phyloP scores from a whole-genome alignment of 2,329 filamentous ascomycete genomes.

The Trichoderma asperellum region DNA sequence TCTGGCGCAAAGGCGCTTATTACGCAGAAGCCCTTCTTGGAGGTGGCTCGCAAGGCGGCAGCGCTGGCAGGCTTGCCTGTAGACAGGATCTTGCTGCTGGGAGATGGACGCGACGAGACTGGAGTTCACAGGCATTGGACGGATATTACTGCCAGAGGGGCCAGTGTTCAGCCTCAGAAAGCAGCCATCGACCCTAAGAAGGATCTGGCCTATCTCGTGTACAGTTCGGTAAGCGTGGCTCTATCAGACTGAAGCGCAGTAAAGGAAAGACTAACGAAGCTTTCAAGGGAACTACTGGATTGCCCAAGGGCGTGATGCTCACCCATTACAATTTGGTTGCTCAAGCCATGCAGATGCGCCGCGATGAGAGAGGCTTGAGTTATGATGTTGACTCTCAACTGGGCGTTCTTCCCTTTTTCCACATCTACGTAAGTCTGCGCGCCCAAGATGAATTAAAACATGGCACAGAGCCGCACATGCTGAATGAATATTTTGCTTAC shows the following conservation, averaged over 20 bases:
- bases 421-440: constrained; percentile 73
- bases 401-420: constrained; percentile 85
- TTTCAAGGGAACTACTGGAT: constrained; percentile 74
- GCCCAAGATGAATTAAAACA: neutral
- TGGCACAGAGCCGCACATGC: too few species aligned
- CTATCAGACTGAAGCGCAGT: neutral
- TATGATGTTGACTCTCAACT: constrained; percentile 73
- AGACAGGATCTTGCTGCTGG: constrained; percentile 76
- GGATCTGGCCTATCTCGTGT: constrained; percentile 83
- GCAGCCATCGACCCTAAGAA: constrained; percentile 67
- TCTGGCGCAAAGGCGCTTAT: constrained; percentile 73
- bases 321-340: constrained; percentile 81
- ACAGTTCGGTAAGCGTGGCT: constrained; percentile 61
- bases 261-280: neutral
- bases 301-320: constrained; percentile 90
- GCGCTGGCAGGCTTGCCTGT: constrained; percentile 69
- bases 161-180: constrained; percentile 56
- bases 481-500: neutral
- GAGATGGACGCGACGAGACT: constrained; percentile 64
- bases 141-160: constrained; percentile 63
- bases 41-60: constrained; percentile 69
- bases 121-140: constrained; percentile 71
- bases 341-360: constrained; percentile 64
- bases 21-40: constrained; percentile 71
- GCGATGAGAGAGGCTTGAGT: constrained; percentile 59